Conservation (phyloP, 208 protist species). For the Porcisia deanei region DNA sequence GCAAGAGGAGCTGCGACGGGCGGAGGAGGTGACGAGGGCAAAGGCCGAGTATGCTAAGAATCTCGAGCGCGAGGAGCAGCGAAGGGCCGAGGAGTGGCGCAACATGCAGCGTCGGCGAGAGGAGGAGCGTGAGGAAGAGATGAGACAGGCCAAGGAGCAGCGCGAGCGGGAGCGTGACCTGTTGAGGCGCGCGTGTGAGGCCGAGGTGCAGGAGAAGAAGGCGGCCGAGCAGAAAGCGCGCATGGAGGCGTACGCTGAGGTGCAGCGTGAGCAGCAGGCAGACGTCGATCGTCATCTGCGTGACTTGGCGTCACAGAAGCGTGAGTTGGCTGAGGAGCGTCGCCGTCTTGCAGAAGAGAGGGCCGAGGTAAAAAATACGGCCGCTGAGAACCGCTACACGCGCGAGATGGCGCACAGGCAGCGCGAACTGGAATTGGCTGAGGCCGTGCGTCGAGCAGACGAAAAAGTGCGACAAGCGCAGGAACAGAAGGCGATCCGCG, state of each 20-base stretch:
- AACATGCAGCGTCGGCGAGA: slow-evolving; percentile 74
- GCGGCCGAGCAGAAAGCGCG: slow-evolving; percentile 44
- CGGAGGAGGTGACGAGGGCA: slow-evolving; percentile 68
- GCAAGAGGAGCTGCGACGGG: slow-evolving; percentile 75
- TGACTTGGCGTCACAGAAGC: slow-evolving; percentile 73
- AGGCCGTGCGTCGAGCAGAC: slow-evolving; percentile 61
- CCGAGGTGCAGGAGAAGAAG: slow-evolving; percentile 32
- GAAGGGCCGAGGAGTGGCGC: slow-evolving; percentile 69
- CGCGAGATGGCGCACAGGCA: slow-evolving; percentile 48
- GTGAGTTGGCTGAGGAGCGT: slow-evolving; percentile 64
- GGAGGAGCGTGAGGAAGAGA: slow-evolving; percentile 56
- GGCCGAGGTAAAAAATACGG: slow-evolving; percentile 40
- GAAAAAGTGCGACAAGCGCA: slow-evolving; percentile 65
- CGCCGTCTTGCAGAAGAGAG: slow-evolving; percentile 58
- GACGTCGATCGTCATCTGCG: slow-evolving; percentile 75
- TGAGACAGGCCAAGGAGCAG: slow-evolving; percentile 42
- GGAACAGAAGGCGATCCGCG: slow-evolving; percentile 44
- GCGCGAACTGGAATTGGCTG: slow-evolving; percentile 64
- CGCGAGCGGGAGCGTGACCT: slow-evolving; percentile 54
- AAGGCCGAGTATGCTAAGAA: slow-evolving; percentile 75
- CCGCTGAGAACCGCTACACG: slow-evolving; percentile 44
- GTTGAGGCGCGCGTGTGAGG: slow-evolving; percentile 53
- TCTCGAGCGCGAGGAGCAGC: slow-evolving; percentile 72
- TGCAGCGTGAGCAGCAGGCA: slow-evolving; percentile 74
- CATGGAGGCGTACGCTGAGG: slow-evolving; percentile 56